A percentile compares a stretch with the other conserved stretches of the same genome.
Conservation (phyloP, 2,329 filamentous ascomycete species). For the Podosphaera leucotricha region DNA sequence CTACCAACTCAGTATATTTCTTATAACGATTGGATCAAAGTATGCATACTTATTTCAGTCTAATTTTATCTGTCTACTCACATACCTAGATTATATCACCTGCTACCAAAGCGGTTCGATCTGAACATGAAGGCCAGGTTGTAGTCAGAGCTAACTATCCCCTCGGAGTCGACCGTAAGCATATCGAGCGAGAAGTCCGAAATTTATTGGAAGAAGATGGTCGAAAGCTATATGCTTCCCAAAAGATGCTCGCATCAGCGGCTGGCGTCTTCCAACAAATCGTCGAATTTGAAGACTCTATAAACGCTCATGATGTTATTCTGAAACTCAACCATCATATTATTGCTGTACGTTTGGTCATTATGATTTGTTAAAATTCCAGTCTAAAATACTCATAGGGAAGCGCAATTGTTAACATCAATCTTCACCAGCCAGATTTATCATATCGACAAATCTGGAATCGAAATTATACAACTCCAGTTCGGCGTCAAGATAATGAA, state of each 20-base stretch:
- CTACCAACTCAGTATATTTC: background rate
- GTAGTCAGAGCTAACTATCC: conserved; percentile 23
- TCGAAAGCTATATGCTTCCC: conserved; percentile 25
- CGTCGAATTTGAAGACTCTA: conserved; percentile 3
- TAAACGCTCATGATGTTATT: background rate
- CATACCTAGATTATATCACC: background rate
- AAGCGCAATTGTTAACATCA: background rate
- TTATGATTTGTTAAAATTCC: background rate
- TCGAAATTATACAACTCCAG: background rate
- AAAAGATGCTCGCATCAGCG: conserved; percentile 7
- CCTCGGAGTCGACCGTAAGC: conserved; percentile 2
- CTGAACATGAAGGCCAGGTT: conserved; percentile 31
- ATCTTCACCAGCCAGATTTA: conserved; percentile 1
- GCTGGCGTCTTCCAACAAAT: conserved; percentile 1
- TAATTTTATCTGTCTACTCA: background rate
- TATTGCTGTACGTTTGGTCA: conserved; percentile 1
- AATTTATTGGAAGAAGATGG: conserved; percentile 24
- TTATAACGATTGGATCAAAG: background rate
- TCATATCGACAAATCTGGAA: background rate
- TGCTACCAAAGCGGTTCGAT: conserved; percentile 4
- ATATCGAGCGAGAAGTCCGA: conserved; percentile 18
- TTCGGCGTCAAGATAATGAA: background rate
- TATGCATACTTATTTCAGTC: background rate
- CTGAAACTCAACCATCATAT: background rate
- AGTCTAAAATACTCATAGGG: background rate